Evolutionary conservation across 345 rosid genomes (phyloP), one percentile per base, ranked within the genome.

Genomic region (Citrus hindsii): DNA sequence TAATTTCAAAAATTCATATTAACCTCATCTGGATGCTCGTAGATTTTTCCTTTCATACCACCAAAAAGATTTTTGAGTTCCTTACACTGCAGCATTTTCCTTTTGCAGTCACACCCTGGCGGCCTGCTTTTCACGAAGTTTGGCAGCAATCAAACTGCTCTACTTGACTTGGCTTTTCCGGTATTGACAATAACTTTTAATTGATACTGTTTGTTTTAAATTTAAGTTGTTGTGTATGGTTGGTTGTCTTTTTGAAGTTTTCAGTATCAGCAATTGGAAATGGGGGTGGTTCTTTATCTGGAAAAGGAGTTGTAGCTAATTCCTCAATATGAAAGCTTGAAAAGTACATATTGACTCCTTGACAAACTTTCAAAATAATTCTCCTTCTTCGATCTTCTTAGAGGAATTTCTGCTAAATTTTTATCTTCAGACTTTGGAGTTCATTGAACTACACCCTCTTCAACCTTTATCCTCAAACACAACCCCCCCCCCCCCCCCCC

Each of bases 81-180:
- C 71, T 77, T 58, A 76, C 48, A 27, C 33, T 76, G 4, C 69
- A 27, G 7, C 24, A 67, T 67, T 82, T 86, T 81, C 72, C 60
- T 66, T 71, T 81, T 89, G 85, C 94, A 95, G 98, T 90, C 94
- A 51, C 98, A 93, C 82, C 94, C 95, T 64, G 94, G 97, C 67
- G 93, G 97, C 62, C 88, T 93, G 53, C 89, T 93, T 75, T 89
- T 94, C 88, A 94, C 93, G 65, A 93, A 90, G 85, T 92, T 93
- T 75, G 93, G 94, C 56, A 83, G 95, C 90, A 90, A 87, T 81
- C 95, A 90, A 80, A 93, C 93, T 58, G 94, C 94, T 84, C 92
- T 93, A 77, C 95, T 94, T 74, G 98, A 90, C 82, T 85, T 94
- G 86, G 90, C 93, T 78, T 93, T 93, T 84, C 98, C 97, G 83